A percentile compares a stretch with the other conserved stretches of the same genome.
These are phyloP conservation scores for Plasmodium coatneyi DNA, from an alignment of 169 alveolate species.

Conservation along the genomic window DNA sequence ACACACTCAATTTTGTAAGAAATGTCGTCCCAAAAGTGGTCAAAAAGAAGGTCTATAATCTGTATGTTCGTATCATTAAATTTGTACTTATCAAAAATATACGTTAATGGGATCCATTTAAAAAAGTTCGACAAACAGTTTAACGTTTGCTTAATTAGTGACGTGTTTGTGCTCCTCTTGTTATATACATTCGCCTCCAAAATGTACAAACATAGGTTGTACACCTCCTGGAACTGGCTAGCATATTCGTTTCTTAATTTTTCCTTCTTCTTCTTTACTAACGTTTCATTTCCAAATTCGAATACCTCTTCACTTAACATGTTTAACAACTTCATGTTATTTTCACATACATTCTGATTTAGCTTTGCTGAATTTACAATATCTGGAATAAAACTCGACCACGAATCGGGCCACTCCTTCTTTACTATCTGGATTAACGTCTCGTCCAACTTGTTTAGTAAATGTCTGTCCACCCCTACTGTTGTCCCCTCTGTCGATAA, in stretches of 20 bases:
- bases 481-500: slow-evolving; percentile 86
- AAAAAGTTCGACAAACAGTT: slow-evolving; percentile 93
- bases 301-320: slow-evolving; percentile 97
- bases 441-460: slow-evolving; percentile 89
- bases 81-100: slow-evolving; percentile 90
- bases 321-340: slow-evolving; percentile 96
- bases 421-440: slow-evolving; percentile 91
- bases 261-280: slow-evolving; percentile 89
- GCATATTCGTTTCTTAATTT: slow-evolving; percentile 86
- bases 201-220: slow-evolving; percentile 93
- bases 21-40: slow-evolving; percentile 92
- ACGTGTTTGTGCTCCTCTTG: slow-evolving; percentile 86
- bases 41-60: slow-evolving; percentile 85
- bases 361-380: slow-evolving; percentile 96
- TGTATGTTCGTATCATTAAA: slow-evolving; percentile 81
- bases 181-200: slow-evolving; percentile 86
- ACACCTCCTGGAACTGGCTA: slow-evolving; percentile 87
- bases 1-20: slow-evolving; percentile 92
- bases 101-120: slow-evolving; percentile 96
- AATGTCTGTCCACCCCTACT: slow-evolving; percentile 85
- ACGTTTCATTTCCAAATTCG: slow-evolving; percentile 93
- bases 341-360: slow-evolving; percentile 97
- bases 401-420: slow-evolving; percentile 99
- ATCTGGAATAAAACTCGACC: slow-evolving; percentile 99
- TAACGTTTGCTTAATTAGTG: slow-evolving; percentile 92